Conservation (phyloP, 2,329 filamentous ascomycete species). For the Neonectria hederae region DNA sequence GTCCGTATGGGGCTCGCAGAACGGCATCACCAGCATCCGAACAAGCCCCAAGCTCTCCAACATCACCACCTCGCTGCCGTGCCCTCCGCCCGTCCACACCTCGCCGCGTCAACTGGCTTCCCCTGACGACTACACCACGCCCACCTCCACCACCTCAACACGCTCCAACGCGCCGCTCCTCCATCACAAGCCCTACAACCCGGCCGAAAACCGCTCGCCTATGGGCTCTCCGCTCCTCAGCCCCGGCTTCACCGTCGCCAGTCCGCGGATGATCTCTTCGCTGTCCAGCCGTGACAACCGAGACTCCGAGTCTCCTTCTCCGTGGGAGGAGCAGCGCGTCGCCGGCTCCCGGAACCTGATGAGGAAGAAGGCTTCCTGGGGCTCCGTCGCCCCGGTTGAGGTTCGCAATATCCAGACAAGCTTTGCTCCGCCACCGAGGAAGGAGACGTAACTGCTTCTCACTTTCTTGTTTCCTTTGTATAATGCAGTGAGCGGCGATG, state of each 20-base stretch:
- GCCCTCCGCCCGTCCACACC: constrained; percentile 31
- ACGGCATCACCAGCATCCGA: constrained; percentile 9
- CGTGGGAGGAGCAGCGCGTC: constrained; percentile 32
- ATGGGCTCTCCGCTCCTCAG: constrained; percentile 36
- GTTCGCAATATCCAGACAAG: constrained; percentile 48
- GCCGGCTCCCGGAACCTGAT: constrained; percentile 23
- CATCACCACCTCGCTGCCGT: constrained; percentile 33
- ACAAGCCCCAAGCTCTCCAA: constrained; percentile 25
- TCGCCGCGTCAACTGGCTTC: constrained; percentile 24
- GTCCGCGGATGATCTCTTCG: constrained; percentile 27
- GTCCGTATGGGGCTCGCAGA: constrained; percentile 19
- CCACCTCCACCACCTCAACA: constrained; percentile 46
- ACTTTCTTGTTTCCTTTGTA: neutral
- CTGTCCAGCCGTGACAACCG: constrained; percentile 13
- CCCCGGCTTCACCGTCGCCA: constrained; percentile 36
- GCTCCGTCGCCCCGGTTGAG: constrained; percentile 49
- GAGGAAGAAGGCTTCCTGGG: constrained; percentile 34
- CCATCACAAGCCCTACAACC: constrained; percentile 41
- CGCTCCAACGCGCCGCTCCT: constrained; percentile 50
- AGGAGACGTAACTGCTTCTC: constrained; percentile 14
- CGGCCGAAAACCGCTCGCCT: constrained; percentile 39
- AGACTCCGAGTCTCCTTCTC: constrained; percentile 27
- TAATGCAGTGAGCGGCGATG: neutral
- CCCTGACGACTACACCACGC: constrained; percentile 40
- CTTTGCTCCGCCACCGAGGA: constrained; percentile 52